phyloP scores from a whole-genome alignment of 352 stramenopile species.

The Phytophthora gonapodyides region DNA sequence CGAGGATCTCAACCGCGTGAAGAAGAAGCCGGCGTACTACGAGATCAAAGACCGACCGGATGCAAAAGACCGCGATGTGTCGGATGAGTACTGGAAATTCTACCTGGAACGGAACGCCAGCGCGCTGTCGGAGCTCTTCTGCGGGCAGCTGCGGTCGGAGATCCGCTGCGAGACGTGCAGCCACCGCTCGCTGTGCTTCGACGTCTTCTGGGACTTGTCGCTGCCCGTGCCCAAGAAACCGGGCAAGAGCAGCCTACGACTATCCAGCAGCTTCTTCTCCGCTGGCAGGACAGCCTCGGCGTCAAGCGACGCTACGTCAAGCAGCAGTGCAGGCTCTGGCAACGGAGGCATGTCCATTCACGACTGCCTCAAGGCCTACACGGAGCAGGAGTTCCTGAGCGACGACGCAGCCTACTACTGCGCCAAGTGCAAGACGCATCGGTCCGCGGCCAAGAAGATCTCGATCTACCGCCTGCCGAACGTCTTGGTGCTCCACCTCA shows the following conservation, averaged over 20 bases:
- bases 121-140: slow-evolving; percentile 80
- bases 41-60: slow-evolving; percentile 68
- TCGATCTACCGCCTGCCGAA: slow-evolving; percentile 74
- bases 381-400: slow-evolving; percentile 62
- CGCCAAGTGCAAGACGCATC: slow-evolving; percentile 72
- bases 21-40: slow-evolving; percentile 73
- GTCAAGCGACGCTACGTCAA: slow-evolving; percentile 16
- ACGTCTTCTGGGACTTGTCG: slow-evolving; percentile 87
- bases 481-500: slow-evolving; percentile 90
- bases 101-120: slow-evolving; percentile 73
- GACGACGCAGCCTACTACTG: slow-evolving; percentile 80
- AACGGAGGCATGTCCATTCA: slow-evolving; percentile 50
- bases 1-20: slow-evolving; percentile 83
- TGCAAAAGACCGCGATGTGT: slow-evolving; percentile 63
- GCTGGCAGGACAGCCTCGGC: slow-evolving; percentile 20
- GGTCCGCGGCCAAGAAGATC: slow-evolving; percentile 75
- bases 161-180: slow-evolving; percentile 77
- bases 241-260: slow-evolving; percentile 47
- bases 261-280: slow-evolving; percentile 48
- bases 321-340: neutral
- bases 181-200: slow-evolving; percentile 78
- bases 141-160: slow-evolving; percentile 77
- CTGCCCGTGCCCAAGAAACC: slow-evolving; percentile 69
- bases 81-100: slow-evolving; percentile 89
- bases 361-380: slow-evolving; percentile 77